phyloP scores from a whole-genome alignment of 2,329 filamentous ascomycete genomes.

The Apiospora phragmitis region DNA sequence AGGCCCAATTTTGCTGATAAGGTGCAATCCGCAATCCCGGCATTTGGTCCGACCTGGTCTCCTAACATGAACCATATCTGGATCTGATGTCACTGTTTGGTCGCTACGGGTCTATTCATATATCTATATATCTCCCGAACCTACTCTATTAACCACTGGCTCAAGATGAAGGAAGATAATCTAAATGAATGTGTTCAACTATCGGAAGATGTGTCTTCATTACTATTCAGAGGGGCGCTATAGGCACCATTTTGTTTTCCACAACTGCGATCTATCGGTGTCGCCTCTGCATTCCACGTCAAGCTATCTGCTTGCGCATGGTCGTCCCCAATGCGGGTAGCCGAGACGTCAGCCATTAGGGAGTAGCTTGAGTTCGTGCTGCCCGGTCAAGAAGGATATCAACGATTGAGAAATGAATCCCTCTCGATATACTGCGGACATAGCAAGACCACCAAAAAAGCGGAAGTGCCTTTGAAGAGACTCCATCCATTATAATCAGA shows the following conservation, averaged over 20 bases:
- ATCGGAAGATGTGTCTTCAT: not conserved
- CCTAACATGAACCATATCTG: not conserved
- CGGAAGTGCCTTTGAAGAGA: not conserved
- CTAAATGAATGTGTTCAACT: not conserved
- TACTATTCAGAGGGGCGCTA: too few relatives aligned
- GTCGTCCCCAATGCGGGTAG: not conserved
- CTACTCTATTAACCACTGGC: not conserved
- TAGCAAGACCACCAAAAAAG: not conserved
- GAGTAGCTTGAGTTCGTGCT: not conserved
- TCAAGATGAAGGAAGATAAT: not conserved
- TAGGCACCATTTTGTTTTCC: too few relatives aligned
- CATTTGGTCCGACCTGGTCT: not conserved
- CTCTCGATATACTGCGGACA: not conserved
- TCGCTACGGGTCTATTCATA: not conserved
- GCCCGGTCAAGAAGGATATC: not conserved
- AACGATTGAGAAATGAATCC: not conserved
- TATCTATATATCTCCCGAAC: not conserved
- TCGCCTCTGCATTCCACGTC: not conserved
- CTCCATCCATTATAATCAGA: not conserved
- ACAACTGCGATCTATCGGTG: not conserved
- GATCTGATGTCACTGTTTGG: not conserved
- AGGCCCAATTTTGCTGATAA: not conserved
- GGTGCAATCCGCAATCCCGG: not conserved
- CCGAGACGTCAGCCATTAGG: not conserved
- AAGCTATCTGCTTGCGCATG: not conserved